A percentile compares a stretch with the other conserved stretches of the same genome.
Conservation (phyloP, 495 filamentous ascomycete genomes). For the Aspergillus olivimuriae region DNA sequence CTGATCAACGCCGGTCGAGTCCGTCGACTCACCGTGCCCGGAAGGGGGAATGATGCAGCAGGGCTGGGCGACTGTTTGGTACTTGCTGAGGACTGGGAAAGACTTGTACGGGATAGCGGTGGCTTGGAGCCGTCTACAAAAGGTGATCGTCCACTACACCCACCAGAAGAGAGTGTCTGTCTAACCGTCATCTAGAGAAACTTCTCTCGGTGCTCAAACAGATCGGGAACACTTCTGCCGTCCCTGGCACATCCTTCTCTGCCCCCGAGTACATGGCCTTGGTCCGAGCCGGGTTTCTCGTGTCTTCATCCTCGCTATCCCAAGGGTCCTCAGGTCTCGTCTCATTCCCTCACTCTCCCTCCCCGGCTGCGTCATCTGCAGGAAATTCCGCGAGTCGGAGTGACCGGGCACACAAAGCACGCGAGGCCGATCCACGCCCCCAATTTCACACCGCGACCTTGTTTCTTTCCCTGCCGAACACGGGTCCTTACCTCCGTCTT, state of each 20-base stretch:
- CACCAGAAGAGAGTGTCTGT: not conserved
- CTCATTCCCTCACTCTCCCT: slow-evolving; percentile 42
- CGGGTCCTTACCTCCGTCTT: slow-evolving; percentile 69
- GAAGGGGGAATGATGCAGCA: slow-evolving; percentile 52
- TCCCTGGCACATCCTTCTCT: slow-evolving; percentile 43
- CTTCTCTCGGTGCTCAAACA: slow-evolving; percentile 49
- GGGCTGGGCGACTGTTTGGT: slow-evolving; percentile 66
- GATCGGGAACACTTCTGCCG: slow-evolving; percentile 46
- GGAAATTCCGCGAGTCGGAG: slow-evolving; percentile 43
- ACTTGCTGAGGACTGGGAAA: slow-evolving; percentile 56
- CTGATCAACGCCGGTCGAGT: slow-evolving; percentile 53
- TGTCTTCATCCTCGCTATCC: slow-evolving; percentile 45
- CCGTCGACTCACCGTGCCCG: slow-evolving; percentile 60
- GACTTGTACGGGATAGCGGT: slow-evolving; percentile 39
- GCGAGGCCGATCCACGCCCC: slow-evolving; percentile 5
- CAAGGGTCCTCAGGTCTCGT: slow-evolving; percentile 41
- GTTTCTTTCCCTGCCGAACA: slow-evolving; percentile 65
- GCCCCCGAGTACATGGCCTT: slow-evolving; percentile 50
- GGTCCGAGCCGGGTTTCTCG: slow-evolving; percentile 65
- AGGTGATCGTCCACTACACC: slow-evolving; percentile 18
- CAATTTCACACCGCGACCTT: slow-evolving; percentile 36
- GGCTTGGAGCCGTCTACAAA: slow-evolving; percentile 44
- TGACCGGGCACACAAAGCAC: not conserved
- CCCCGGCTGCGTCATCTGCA: slow-evolving; percentile 42
- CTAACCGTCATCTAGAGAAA: slow-evolving; percentile 29